Evolutionary conservation across 345 rosid genomes (phyloP).

Genomic region (Lepidium africanum): DNA sequence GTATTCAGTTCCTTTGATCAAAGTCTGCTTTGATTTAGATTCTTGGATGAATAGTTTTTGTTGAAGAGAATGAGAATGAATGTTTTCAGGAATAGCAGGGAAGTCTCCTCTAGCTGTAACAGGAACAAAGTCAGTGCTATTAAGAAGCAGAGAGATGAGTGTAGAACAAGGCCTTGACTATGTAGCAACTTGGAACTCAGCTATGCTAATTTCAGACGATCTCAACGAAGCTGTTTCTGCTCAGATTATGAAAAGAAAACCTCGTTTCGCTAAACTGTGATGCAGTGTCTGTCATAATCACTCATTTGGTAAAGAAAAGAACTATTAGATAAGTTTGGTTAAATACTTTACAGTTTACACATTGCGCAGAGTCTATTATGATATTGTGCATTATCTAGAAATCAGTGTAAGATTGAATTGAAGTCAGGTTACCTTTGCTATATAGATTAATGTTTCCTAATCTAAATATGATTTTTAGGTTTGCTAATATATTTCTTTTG

Average conservation of each 20-base stretch:
- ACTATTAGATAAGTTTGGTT: too few species aligned
- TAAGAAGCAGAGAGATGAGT: slow-evolving; percentile 64
- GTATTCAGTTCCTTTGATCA: too few species aligned
- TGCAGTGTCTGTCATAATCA: not conserved
- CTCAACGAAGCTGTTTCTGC: slow-evolving; percentile 57
- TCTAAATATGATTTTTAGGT: too few species aligned
- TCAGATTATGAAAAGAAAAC: slow-evolving; percentile 39
- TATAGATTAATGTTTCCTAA: too few species aligned
- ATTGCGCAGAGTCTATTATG: too few species aligned
- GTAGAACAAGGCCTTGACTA: slow-evolving; percentile 83
- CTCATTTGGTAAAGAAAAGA: not conserved
- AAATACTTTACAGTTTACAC: too few species aligned
- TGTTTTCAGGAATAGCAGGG: slow-evolving; percentile 45
- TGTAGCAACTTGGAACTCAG: slow-evolving; percentile 80
- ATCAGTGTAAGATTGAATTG: too few species aligned
- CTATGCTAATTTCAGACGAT: slow-evolving; percentile 66
- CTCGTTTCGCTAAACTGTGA: slow-evolving; percentile 69
- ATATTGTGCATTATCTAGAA: too few species aligned
- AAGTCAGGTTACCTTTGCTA: too few species aligned
- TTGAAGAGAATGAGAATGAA: not conserved
- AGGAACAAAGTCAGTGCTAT: slow-evolving; percentile 70
- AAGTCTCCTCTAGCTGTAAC: slow-evolving; percentile 73
- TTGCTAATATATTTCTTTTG: too few species aligned
- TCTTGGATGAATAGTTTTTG: not conserved
- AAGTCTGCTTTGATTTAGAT: not conserved